These are phyloP conservation scores for Sonneratia caseolaris DNA, from an alignment of 345 rosid species.

Conservation along the genomic window DNA sequence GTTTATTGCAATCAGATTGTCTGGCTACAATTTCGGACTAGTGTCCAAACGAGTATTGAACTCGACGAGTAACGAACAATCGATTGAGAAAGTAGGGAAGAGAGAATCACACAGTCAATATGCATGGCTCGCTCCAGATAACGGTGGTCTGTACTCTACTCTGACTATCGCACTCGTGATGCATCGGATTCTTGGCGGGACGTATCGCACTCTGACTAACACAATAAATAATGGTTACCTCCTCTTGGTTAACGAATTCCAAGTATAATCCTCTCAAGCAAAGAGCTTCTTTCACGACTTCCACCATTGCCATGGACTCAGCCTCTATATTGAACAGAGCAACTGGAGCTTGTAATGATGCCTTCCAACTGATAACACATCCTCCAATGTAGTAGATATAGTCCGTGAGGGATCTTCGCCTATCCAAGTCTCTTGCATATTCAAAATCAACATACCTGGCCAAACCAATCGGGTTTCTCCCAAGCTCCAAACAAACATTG, in stretches of 20 bases:
- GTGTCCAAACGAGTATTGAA: too few species aligned
- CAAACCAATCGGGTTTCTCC: neutral
- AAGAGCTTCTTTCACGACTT: neutral
- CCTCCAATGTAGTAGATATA: too few species aligned
- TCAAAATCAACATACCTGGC: neutral
- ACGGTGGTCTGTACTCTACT: too few species aligned
- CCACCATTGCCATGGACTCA: neutral
- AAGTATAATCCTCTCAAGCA: neutral
- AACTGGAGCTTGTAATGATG: neutral
- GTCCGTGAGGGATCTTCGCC: neutral
- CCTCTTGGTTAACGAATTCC: too few species aligned
- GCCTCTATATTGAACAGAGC: neutral
- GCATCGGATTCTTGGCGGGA: neutral
- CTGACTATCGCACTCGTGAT: too few species aligned
- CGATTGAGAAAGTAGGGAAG: too few species aligned
- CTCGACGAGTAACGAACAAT: too few species aligned
- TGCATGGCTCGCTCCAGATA: too few species aligned
- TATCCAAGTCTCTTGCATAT: neutral
- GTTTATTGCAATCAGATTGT: too few species aligned
- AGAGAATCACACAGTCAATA: too few species aligned
- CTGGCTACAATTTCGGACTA: too few species aligned
- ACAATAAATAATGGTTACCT: neutral
- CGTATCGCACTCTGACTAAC: neutral
- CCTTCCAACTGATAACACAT: neutral
- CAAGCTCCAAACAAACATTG: neutral